These are phyloP conservation scores for Alliaria petiolata DNA, from an alignment of 345 rosid species.

Conservation along the genomic window DNA sequence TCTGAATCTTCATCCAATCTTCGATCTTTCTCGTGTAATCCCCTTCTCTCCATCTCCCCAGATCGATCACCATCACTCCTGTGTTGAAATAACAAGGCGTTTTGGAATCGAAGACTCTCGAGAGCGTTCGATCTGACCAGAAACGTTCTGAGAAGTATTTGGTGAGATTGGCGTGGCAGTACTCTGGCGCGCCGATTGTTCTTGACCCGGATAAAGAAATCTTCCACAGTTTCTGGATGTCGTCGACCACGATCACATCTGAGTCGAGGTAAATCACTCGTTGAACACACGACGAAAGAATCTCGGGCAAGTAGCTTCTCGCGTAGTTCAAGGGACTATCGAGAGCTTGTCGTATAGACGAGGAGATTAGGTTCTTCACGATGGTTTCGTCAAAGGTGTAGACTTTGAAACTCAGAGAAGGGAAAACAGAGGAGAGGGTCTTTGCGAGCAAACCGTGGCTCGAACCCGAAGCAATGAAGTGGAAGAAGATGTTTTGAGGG, in stretches of 20 bases:
- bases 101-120: conserved; percentile 41
- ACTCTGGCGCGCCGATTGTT: conserved; percentile 68
- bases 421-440: conserved; percentile 45
- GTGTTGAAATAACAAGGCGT: conserved; percentile 72
- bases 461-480: conserved; percentile 52
- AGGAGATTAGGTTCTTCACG: conserved; percentile 49
- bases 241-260: conserved; percentile 56
- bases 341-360: conserved; percentile 62
- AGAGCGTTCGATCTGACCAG: conserved; percentile 47
- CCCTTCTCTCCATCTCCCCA: conserved; percentile 58
- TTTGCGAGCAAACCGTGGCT: not conserved
- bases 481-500: conserved; percentile 70
- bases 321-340: conserved; percentile 79
- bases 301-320: conserved; percentile 59
- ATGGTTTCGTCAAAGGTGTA: conserved; percentile 44
- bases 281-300: conserved; percentile 42
- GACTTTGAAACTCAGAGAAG: conserved; percentile 50
- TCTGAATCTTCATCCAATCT: conserved; percentile 72
- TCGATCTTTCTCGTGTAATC: conserved; percentile 52
- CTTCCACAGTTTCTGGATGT: conserved; percentile 55
- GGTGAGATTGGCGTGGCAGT: conserved; percentile 57
- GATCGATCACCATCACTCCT: conserved; percentile 80
- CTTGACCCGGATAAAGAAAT: conserved; percentile 36
- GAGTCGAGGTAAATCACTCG: conserved; percentile 76
- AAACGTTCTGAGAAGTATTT: conserved; percentile 57